A percentile compares a stretch with the other conserved stretches of the same genome.
Evolutionary conservation across 108 stramenopile genomes (phyloP).

Genomic region (Conticribra guillardii): DNA sequence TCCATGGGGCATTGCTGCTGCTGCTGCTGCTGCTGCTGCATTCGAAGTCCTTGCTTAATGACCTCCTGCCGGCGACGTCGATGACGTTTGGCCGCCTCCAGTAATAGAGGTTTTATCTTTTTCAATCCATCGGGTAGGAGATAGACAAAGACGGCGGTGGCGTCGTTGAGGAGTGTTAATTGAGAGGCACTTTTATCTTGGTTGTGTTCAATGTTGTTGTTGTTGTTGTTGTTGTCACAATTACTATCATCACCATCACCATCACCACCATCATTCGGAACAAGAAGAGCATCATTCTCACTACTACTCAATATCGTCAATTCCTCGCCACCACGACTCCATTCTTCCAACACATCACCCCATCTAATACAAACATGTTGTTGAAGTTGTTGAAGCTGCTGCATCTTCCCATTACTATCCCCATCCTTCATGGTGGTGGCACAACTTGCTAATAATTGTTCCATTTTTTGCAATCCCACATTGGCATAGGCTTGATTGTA

Average conservation of each 20-base stretch:
- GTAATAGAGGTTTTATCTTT: slow-evolving; percentile 60
- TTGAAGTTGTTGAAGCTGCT: background rate
- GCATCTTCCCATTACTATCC: no score
- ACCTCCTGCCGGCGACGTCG: slow-evolving; percentile 19
- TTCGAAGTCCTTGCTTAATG: slow-evolving; percentile 3
- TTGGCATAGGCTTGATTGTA: slow-evolving; percentile 60
- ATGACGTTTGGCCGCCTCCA: slow-evolving; percentile 47
- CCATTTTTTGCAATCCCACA: slow-evolving; percentile 38
- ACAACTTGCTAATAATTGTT: background rate
- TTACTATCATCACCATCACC: no score
- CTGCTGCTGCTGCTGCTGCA: slow-evolving; percentile 4
- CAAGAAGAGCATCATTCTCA: no score
- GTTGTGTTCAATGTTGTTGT: slow-evolving; percentile 12
- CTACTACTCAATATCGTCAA: no score
- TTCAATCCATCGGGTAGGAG: slow-evolving; percentile 80
- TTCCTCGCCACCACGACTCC: slow-evolving; percentile 5
- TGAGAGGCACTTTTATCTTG: slow-evolving; percentile 6
- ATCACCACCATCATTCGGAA: no score
- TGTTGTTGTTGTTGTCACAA: no score
- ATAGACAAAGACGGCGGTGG: slow-evolving; percentile 86
- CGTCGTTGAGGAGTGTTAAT: slow-evolving; percentile 64
- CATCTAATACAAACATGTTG: slow-evolving; percentile 58
- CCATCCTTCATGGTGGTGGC: no score
- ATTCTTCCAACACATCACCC: slow-evolving; percentile 62
- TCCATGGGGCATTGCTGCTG: slow-evolving; percentile 2